Conservation (phyloP, 2,329 filamentous ascomycete genomes). For the Pseudogymnoascus sp. region DNA sequence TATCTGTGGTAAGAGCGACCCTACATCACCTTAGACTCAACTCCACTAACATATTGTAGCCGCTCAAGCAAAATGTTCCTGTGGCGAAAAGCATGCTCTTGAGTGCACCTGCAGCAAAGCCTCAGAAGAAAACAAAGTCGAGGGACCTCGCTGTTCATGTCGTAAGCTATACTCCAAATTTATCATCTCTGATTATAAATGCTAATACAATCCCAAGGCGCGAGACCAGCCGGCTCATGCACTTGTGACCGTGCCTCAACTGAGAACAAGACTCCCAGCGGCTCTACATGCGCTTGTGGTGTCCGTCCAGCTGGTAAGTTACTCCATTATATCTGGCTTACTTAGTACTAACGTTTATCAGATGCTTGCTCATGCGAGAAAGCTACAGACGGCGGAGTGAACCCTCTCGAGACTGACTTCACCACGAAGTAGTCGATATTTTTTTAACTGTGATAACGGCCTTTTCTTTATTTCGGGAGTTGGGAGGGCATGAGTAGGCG, state of each 20-base stretch:
- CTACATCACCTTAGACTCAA: not conserved
- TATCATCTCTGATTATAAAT: not conserved
- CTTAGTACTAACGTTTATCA: slow-evolving; percentile 25
- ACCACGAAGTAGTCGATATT: slow-evolving; percentile 49
- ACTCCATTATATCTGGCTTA: not conserved
- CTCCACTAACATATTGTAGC: slow-evolving; percentile 31
- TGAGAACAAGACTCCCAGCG: slow-evolving; percentile 58
- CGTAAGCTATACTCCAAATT: slow-evolving; percentile 41
- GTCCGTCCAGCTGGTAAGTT: slow-evolving; percentile 59
- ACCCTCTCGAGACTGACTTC: slow-evolving; percentile 74
- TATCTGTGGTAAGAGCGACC: slow-evolving; percentile 17
- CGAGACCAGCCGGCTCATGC: slow-evolving; percentile 70
- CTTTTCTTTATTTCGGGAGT: not conserved
- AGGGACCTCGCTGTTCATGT: slow-evolving; percentile 74
- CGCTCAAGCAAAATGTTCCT: slow-evolving; percentile 69
- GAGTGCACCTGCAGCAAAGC: slow-evolving; percentile 80
- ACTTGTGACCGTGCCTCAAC: slow-evolving; percentile 64
- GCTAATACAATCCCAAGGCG: slow-evolving; percentile 34
- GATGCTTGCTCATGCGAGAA: slow-evolving; percentile 79
- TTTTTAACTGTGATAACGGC: not conserved
- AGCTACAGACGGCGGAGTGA: slow-evolving; percentile 50
- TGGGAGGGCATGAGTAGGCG: not conserved
- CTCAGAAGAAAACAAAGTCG: slow-evolving; percentile 61
- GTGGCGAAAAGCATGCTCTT: slow-evolving; percentile 78
- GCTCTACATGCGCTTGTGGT: slow-evolving; percentile 67